These are phyloP conservation scores for Pseudogymnoascus sp. DNA, from an alignment of 2,329 filamentous ascomycete species.

Conservation along the genomic window DNA sequence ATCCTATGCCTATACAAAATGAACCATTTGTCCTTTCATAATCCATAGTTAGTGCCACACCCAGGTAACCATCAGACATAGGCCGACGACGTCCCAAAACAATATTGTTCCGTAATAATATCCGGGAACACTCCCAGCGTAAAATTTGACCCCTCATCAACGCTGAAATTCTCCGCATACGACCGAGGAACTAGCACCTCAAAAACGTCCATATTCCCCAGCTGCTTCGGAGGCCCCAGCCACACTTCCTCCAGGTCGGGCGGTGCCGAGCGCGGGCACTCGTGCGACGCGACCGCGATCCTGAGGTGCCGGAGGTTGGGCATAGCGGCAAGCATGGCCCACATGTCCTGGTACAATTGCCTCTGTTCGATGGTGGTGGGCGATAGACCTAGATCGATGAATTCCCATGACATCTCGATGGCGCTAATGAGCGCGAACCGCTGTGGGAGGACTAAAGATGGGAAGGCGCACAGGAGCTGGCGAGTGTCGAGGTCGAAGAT, in stretches of 20 bases:
- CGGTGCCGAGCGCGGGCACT: neutral
- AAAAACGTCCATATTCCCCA: neutral
- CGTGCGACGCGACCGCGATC: neutral
- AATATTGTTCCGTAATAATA: no score
- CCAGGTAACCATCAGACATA: no score
- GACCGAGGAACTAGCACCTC: neutral
- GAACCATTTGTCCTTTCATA: no score
- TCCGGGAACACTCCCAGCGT: no score
- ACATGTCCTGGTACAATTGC: neutral
- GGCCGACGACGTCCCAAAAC: no score
- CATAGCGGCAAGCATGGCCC: neutral
- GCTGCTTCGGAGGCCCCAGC: neutral
- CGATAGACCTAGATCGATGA: neutral
- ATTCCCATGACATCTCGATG: slow-evolving; percentile 16
- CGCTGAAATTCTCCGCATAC: neutral
- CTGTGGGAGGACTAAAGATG: slow-evolving; percentile 15
- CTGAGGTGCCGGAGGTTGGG: neutral
- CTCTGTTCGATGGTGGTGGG: neutral
- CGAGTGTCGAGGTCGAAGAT: slow-evolving; percentile 21
- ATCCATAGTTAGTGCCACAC: no score
- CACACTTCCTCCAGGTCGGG: neutral
- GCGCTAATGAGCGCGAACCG: slow-evolving; percentile 18
- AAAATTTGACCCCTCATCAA: neutral
- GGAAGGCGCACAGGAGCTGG: slow-evolving; percentile 17
- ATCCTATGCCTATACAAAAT: no score